Percentiles rank a stretch among this genome's conserved stretches.
Conservation (phyloP, 2,329 filamentous ascomycete genomes). For the Mycosphaerella arachidis region DNA sequence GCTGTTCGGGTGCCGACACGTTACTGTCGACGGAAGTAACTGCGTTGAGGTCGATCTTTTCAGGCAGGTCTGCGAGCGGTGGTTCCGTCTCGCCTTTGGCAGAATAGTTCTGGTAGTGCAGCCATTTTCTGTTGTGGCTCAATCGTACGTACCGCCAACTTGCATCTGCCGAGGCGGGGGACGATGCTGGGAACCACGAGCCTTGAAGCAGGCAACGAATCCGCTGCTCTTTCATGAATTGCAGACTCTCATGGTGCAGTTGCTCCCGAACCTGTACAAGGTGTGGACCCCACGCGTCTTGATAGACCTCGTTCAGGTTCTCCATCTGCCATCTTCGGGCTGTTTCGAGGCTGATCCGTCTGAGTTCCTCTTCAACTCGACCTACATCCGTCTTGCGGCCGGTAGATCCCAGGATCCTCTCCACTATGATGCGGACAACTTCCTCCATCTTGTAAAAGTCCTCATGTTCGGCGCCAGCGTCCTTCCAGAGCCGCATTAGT, state of each 20-base stretch:
- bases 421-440: conserved; percentile 80
- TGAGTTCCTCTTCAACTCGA: conserved; percentile 84
- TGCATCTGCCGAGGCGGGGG: conserved; percentile 17
- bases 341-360: conserved; percentile 72
- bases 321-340: conserved; percentile 90
- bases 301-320: conserved; percentile 81
- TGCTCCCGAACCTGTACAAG: conserved; percentile 85
- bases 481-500: conserved; percentile 90
- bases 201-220: conserved; percentile 84
- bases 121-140: conserved; percentile 82
- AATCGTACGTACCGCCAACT: conserved; percentile 78
- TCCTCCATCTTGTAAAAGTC: conserved; percentile 95
- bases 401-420: conserved; percentile 81
- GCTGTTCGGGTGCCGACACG: conserved; percentile 63
- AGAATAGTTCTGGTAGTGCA: conserved; percentile 86
- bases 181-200: conserved; percentile 72
- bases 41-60: conserved; percentile 80
- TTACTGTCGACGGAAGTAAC: conserved; percentile 95
- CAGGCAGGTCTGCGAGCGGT: conserved; percentile 64
- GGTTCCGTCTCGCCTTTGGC: conserved; percentile 59
- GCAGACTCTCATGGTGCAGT: conserved; percentile 81
- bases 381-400: conserved; percentile 75
- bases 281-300: conserved; percentile 90
- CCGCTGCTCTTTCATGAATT: conserved; percentile 96
- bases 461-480: conserved; percentile 73